Evolutionary conservation across 2,329 filamentous ascomycete genomes (phyloP).

Genomic region (Xylaria multiplex): DNA sequence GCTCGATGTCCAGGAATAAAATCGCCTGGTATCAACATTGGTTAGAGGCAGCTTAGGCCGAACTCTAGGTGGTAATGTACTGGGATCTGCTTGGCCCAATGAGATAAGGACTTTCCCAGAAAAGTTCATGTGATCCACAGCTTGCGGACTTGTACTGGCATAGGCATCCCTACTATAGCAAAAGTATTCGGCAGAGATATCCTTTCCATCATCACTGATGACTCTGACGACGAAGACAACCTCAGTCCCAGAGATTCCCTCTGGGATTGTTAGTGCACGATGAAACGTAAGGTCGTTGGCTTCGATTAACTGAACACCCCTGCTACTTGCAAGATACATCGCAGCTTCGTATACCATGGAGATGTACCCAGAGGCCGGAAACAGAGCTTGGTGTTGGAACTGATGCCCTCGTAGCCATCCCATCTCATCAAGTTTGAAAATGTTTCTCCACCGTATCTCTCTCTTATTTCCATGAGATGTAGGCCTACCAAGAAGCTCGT

Average conservation of each 20-base stretch:
- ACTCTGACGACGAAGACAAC: no score
- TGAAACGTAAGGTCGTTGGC: conserved; percentile 4
- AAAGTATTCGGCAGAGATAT: no score
- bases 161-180: no score
- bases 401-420: conserved; percentile 34
- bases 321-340: not conserved
- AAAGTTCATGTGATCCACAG: not conserved
- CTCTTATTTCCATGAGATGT: conserved; percentile 1
- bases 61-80: not conserved
- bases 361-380: conserved; percentile 39
- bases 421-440: conserved; percentile 25
- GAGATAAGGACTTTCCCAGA: not conserved
- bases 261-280: not conserved
- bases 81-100: not conserved
- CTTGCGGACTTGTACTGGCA: no score
- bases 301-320: conserved; percentile 22
- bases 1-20: not conserved
- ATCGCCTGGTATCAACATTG: not conserved
- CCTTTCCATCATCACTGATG: no score
- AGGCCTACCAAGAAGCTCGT: no score
- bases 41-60: conserved; percentile 22
- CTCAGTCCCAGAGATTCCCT: no score
- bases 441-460: conserved; percentile 27
- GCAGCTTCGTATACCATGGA: conserved; percentile 33
- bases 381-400: conserved; percentile 32